phyloP scores from a whole-genome alignment of 306 rosid genomes.

The Malus sieversii region DNA sequence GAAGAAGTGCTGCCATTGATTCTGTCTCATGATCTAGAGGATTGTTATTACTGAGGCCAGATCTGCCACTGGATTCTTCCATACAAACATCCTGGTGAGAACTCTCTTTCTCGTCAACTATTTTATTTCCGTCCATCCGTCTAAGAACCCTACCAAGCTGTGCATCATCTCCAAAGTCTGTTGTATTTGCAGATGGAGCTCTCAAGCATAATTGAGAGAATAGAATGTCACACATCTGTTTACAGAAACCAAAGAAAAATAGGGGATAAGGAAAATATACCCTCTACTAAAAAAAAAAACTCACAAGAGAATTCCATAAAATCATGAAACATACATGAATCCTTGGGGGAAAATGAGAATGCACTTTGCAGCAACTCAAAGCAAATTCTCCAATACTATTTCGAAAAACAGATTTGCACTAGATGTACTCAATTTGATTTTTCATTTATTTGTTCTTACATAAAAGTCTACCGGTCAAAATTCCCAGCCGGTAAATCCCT shows the following conservation, averaged over 20 bases:
- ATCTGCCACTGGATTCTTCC: conserved; percentile 53
- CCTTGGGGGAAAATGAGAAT: not conserved
- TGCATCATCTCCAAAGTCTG: conserved; percentile 58
- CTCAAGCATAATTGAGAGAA: conserved; percentile 92
- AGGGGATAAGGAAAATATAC: not conserved
- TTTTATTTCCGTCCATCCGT: conserved; percentile 36
- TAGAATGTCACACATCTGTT: conserved; percentile 95
- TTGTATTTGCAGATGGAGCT: conserved; percentile 59
- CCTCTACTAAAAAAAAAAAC: not conserved
- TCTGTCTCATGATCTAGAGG: conserved; percentile 59
- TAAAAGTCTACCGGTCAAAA: not conserved
- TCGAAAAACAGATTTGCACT: not conserved
- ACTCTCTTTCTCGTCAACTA: conserved; percentile 30
- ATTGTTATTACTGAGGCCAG: conserved; percentile 33
- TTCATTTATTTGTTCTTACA: not conserved
- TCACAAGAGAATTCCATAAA: not conserved
- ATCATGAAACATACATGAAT: not conserved
- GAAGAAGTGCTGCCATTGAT: conserved; percentile 78
- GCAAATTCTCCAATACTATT: not conserved
- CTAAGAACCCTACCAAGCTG: conserved; percentile 34
- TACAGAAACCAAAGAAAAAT: conserved; percentile 8
- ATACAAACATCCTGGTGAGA: conserved; percentile 35
- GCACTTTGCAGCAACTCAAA: not conserved
- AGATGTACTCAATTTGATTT: not conserved
- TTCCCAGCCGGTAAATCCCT: not conserved